Evolutionary conservation across 2,329 filamentous ascomycete genomes (phyloP).

Genomic region (Didymella arachidicola): DNA sequence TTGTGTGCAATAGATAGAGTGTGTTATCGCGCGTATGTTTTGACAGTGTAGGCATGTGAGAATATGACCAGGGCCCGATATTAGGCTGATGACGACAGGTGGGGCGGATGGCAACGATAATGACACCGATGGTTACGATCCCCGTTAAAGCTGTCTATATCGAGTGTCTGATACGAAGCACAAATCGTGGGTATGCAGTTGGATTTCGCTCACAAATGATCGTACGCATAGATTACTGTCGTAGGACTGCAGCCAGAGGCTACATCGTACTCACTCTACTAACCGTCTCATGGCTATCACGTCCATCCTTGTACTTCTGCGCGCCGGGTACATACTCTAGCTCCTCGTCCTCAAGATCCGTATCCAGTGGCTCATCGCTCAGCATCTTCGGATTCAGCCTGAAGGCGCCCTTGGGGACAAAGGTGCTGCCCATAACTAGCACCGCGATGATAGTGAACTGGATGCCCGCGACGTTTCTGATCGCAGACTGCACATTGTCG

Average conservation of each 20-base stretch:
- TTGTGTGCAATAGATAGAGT: neutral
- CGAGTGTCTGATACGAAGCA: neutral
- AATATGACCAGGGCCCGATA: neutral
- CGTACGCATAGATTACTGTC: neutral
- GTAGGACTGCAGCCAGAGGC: neutral
- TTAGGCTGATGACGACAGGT: neutral
- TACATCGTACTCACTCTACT: constrained; percentile 31
- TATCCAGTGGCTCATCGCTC: constrained; percentile 51
- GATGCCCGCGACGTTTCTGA: constrained; percentile 57
- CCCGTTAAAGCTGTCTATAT: neutral
- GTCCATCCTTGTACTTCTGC: constrained; percentile 30
- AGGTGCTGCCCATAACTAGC: constrained; percentile 55
- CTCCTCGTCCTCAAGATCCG: constrained; percentile 40
- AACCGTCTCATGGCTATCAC: constrained; percentile 36
- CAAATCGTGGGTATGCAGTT: neutral
- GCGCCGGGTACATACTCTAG: constrained; percentile 33
- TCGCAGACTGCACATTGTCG: constrained; percentile 52
- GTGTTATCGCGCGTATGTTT: constrained; percentile 2
- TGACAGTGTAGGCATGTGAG: no score
- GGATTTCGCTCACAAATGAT: neutral
- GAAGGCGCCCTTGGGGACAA: constrained; percentile 57
- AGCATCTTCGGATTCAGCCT: constrained; percentile 56
- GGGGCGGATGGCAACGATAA: neutral
- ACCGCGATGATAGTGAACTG: constrained; percentile 57
- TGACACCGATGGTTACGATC: neutral